A percentile compares a stretch with the other conserved stretches of the same genome.
Evolutionary conservation across 495 filamentous ascomycete species (phyloP).

Genomic region (Penicillium ucsense): DNA sequence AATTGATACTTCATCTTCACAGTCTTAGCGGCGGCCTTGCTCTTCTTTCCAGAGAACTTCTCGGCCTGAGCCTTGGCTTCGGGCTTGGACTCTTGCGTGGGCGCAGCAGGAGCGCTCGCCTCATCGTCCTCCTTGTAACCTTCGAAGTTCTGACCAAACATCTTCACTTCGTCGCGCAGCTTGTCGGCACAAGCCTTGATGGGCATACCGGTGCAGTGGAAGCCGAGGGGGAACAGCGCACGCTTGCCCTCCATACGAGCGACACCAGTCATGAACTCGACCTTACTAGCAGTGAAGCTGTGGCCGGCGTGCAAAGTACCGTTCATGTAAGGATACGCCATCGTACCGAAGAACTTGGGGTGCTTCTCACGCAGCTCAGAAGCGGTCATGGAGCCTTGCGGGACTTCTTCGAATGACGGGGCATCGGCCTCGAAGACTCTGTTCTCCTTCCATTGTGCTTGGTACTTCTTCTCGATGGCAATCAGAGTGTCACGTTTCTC

Average conservation of each 20-base stretch:
- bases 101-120: conserved; percentile 24
- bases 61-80: conserved; percentile 65
- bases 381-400: conserved; percentile 56
- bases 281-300: conserved; percentile 78
- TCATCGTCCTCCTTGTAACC: conserved; percentile 54
- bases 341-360: conserved; percentile 89
- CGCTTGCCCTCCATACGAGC: conserved; percentile 84
- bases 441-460: conserved; percentile 70
- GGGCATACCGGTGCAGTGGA: conserved; percentile 95
- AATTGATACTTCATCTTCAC: conserved; percentile 87
- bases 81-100: conserved; percentile 47
- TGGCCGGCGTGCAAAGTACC: conserved; percentile 89
- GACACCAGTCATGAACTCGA: conserved; percentile 80
- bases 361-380: conserved; percentile 65
- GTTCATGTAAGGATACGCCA: conserved; percentile 97
- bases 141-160: conserved; percentile 85
- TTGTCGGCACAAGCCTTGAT: conserved; percentile 98
- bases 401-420: conserved; percentile 64
- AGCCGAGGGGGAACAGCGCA: conserved; percentile 80
- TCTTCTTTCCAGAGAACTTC: conserved; percentile 90
- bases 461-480: conserved; percentile 86
- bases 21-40: conserved; percentile 84
- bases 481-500: conserved; percentile 89
- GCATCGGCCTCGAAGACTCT: conserved; percentile 78
- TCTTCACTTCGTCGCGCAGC: conserved; percentile 73